Conservation (phyloP, 106 monocot genomes). For the Platanthera guangdongensis region DNA sequence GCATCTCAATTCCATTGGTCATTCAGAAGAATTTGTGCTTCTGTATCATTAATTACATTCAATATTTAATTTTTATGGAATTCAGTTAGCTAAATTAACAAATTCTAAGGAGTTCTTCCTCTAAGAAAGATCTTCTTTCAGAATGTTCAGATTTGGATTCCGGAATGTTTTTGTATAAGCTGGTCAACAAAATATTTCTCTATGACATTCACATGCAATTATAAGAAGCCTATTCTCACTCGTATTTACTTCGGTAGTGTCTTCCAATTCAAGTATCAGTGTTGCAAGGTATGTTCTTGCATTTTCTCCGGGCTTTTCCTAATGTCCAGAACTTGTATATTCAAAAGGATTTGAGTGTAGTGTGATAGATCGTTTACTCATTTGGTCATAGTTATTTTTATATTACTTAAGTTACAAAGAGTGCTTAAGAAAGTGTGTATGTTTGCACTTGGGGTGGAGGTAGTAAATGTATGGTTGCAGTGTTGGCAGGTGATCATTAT, state of each 20-base stretch:
- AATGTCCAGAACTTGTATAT: neutral
- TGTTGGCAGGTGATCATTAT: too few species aligned
- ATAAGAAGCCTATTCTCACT: conserved; percentile 38
- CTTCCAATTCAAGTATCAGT: conserved; percentile 46
- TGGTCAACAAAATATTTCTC: conserved; percentile 42
- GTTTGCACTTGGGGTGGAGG: too few species aligned
- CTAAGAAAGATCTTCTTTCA: conserved; percentile 42
- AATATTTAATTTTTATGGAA: neutral
- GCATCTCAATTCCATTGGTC: neutral
- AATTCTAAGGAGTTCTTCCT: conserved; percentile 5
- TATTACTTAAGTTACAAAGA: too few species aligned
- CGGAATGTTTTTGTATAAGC: conserved; percentile 32
- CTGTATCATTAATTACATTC: neutral
- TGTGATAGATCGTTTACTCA: neutral
- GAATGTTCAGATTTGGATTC: conserved; percentile 30
- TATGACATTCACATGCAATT: conserved; percentile 39
- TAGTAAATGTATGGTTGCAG: too few species aligned
- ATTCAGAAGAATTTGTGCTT: neutral
- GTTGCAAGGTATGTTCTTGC: conserved; percentile 35
- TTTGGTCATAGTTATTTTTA: neutral
- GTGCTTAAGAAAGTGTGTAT: too few species aligned
- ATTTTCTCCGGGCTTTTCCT: neutral
- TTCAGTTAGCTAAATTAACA: neutral
- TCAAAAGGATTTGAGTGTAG: neutral
- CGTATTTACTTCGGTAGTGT: conserved; percentile 33